These are phyloP conservation scores for Perkinsela sp. DNA, from an alignment of 208 protist species.

Conservation along the genomic window DNA sequence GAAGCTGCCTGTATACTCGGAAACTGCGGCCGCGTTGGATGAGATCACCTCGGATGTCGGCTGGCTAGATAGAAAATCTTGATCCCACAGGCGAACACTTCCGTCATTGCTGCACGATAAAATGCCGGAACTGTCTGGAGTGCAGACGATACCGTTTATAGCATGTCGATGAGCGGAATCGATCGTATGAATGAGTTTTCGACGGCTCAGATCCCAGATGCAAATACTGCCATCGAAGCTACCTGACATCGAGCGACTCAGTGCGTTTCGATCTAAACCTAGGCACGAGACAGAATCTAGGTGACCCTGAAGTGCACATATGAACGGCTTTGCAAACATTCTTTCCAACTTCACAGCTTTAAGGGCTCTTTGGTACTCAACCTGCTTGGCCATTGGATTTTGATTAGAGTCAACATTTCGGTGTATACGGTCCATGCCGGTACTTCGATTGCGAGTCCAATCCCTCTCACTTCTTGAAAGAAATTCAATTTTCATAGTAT, in stretches of 20 bases:
- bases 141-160: conserved; percentile 64
- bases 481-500: conserved; percentile 1
- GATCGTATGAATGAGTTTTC: conserved; percentile 23
- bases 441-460: conserved; percentile 62
- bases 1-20: conserved; percentile 60
- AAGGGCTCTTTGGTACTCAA: conserved; percentile 82
- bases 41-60: conserved; percentile 1
- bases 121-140: conserved; percentile 55
- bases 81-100: conserved; percentile 77
- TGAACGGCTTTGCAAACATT: conserved; percentile 87
- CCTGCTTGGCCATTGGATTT: conserved; percentile 78
- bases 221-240: conserved; percentile 56
- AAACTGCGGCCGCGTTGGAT: conserved; percentile 18
- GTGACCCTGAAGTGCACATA: conserved; percentile 53
- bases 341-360: conserved; percentile 77
- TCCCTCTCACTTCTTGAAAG: conserved; percentile 14
- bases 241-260: conserved; percentile 49
- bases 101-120: conserved; percentile 77
- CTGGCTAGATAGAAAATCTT: conserved; percentile 17
- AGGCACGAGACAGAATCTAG: conserved; percentile 66
- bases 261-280: conserved; percentile 41
- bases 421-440: conserved; percentile 53
- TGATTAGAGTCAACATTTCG: conserved; percentile 71
- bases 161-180: conserved; percentile 67
- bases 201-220: conserved; percentile 52